A percentile compares a stretch with the other conserved stretches of the same genome.
These are phyloP conservation scores for Ichthyophonus hoferi DNA, from an alignment of 208 protist genomes.

Conservation along the genomic window DNA sequence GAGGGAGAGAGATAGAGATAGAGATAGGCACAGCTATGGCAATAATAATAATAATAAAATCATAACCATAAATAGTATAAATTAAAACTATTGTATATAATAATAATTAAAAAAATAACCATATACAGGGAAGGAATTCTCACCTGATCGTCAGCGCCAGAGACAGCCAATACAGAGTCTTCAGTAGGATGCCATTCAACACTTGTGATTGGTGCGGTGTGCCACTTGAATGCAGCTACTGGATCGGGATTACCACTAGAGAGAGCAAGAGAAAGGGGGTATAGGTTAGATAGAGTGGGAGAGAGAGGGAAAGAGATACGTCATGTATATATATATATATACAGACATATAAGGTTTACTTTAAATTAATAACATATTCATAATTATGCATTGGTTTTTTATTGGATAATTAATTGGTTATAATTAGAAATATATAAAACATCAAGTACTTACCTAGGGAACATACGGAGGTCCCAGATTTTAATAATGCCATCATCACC, in stretches of 20 bases:
- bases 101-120: neutral
- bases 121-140: neutral
- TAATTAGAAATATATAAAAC: no score
- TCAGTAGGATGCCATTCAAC: constrained; percentile 92
- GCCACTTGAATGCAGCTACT: constrained; percentile 73
- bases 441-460: constrained; percentile 52
- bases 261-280: neutral
- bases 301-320: neutral
- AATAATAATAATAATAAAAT: no score
- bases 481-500: constrained; percentile 89
- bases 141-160: constrained; percentile 74
- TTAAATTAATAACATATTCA: no score
- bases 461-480: constrained; percentile 91
- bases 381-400: no score
- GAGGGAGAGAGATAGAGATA: no score
- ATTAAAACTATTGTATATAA: no score
- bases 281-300: neutral
- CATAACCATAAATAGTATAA: no score
- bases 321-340: no score
- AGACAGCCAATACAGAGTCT: constrained; percentile 84
- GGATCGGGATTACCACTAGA: constrained; percentile 67
- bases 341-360: no score
- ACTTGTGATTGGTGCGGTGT: constrained; percentile 80
- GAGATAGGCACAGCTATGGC: no score
- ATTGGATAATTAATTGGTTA: no score